Evolutionary conservation across 1,284 basidiomycete genomes (phyloP).

Genomic region (Lentinus polychrous): DNA sequence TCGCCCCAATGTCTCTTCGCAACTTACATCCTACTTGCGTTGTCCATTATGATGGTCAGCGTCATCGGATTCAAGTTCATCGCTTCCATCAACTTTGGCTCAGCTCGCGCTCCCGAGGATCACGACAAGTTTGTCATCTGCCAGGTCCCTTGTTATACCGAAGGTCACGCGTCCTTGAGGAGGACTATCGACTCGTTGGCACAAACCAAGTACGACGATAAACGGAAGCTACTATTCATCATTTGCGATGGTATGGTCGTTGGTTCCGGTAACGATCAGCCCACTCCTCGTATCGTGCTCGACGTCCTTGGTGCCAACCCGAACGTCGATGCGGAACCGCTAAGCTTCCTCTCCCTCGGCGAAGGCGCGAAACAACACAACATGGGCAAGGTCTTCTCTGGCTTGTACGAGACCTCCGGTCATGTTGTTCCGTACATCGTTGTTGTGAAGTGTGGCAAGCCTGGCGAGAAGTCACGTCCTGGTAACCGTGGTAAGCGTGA

Average conservation of each 20-base stretch:
- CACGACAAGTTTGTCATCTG: conserved; percentile 99
- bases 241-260: conserved; percentile 99
- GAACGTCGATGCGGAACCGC: conserved; percentile 88
- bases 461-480: conserved; percentile 86
- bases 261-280: conserved; percentile 89
- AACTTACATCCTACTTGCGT: conserved; percentile 84
- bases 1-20: conserved; percentile 90
- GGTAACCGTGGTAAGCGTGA: conserved; percentile 97
- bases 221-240: conserved; percentile 90
- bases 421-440: conserved; percentile 97
- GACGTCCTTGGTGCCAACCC: conserved; percentile 95
- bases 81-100: conserved; percentile 85
- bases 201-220: conserved; percentile 95
- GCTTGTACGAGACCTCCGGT: conserved; percentile 89
- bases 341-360: conserved; percentile 90
- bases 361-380: conserved; percentile 97
- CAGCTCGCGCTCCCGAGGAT: conserved; percentile 84
- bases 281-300: conserved; percentile 89
- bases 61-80: conserved; percentile 99
- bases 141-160: conserved; percentile 97
- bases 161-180: conserved; percentile 85
- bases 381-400: conserved; percentile 98
- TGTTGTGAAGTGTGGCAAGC: conserved; percentile 95
- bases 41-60: conserved; percentile 90
- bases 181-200: conserved; percentile 93